Conservation (phyloP, 2,329 filamentous ascomycete genomes). For the Penicillium vulpinum region DNA sequence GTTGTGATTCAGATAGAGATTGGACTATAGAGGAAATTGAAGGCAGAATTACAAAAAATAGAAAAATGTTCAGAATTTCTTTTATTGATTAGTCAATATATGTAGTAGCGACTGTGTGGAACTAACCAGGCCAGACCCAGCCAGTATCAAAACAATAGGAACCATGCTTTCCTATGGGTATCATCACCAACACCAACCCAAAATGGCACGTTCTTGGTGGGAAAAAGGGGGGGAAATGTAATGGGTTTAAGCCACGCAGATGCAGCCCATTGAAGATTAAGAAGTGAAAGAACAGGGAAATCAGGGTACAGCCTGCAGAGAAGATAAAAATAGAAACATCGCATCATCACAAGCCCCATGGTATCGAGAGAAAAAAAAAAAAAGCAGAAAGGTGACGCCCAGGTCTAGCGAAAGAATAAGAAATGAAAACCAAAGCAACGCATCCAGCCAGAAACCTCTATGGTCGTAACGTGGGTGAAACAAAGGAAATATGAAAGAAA, state of each 20-base stretch:
- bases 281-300: slow-evolving; percentile 6
- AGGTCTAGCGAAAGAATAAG: slow-evolving; percentile 41
- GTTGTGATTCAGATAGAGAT: background rate
- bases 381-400: slow-evolving; percentile 30
- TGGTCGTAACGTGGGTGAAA: slow-evolving; percentile 36
- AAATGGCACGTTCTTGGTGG: slow-evolving; percentile 8
- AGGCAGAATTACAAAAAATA: background rate
- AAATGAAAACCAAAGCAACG: slow-evolving; percentile 31
- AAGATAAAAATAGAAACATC: slow-evolving; percentile 19
- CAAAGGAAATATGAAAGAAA: slow-evolving; percentile 19
- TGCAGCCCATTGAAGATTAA: slow-evolving; percentile 16
- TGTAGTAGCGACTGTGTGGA: slow-evolving; percentile 25
- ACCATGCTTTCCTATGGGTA: slow-evolving; percentile 22
- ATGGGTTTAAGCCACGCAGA: slow-evolving; percentile 15
- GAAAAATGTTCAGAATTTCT: slow-evolving; percentile 10
- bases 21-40: background rate
- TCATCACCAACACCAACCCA: slow-evolving; percentile 25
- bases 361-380: slow-evolving; percentile 29
- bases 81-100: slow-evolving; percentile 24
- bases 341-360: slow-evolving; percentile 31
- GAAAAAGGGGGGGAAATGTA: slow-evolving; percentile 4
- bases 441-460: slow-evolving; percentile 39
- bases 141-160: slow-evolving; percentile 6
- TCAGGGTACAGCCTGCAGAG: slow-evolving; percentile 3
- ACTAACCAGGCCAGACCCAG: slow-evolving; percentile 3